A percentile compares a stretch with the other conserved stretches of the same genome.
Evolutionary conservation across 768 basidiomycete species (phyloP).

Genomic region (Lentinula detonsa): DNA sequence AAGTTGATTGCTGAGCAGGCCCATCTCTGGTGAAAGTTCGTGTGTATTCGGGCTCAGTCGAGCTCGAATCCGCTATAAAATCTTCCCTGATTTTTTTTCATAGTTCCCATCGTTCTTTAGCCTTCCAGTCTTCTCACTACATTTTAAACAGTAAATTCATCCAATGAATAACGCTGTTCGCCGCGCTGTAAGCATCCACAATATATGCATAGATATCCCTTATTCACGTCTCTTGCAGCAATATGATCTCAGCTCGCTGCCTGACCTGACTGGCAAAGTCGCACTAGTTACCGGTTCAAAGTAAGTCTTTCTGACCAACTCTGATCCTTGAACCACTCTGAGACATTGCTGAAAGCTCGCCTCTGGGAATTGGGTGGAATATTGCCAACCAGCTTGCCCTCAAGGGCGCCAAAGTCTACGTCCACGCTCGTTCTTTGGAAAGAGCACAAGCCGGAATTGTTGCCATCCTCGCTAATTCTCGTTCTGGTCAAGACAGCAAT

Average conservation of each 20-base stretch:
- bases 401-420: conserved; percentile 7
- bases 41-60: neutral
- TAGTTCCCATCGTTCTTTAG: no score
- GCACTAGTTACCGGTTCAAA: conserved; percentile 38
- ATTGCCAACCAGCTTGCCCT: conserved; percentile 7
- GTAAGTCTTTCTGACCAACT: conserved; percentile 14
- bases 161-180: neutral
- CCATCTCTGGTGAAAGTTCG: no score
- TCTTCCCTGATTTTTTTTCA: neutral
- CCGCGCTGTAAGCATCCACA: neutral
- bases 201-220: neutral
- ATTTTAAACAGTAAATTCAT: no score
- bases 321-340: neutral
- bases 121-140: neutral
- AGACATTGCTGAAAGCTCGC: neutral
- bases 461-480: neutral
- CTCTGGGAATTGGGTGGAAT: conserved; percentile 2
- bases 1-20: neutral
- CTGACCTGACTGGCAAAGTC: conserved; percentile 30
- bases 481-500: neutral
- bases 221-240: neutral
- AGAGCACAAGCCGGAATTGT: neutral
- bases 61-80: neutral
- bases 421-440: conserved; percentile 1
- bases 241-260: conserved; percentile 13